Base-by-base conservation (phyloP, 441 rosid species). In the Manihot esculenta region DNA sequence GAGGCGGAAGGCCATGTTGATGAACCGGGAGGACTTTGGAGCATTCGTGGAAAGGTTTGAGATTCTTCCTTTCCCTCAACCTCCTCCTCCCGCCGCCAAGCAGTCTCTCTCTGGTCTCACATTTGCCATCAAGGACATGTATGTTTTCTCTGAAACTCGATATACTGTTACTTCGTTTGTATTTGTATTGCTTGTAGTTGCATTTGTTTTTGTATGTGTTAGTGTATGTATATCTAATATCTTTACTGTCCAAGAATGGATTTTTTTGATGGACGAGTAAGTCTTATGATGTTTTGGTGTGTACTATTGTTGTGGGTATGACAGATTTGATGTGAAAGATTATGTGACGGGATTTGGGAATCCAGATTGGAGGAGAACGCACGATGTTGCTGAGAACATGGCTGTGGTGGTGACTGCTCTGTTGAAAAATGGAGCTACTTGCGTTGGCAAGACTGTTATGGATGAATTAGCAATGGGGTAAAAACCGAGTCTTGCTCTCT, bases 401-500 rank as follows among this genome's bases (percentile, higher is more conserved):
- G 97, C 99, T 3, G 79, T 85, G 14, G 94, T 72, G 10, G 87
- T 94, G 17, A 88, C 94, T 20, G 69, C 85, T 49, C 82, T 94
- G 48, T 82, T 92, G 81, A 88, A 84, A 76, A 86, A 82, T 74
- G 99, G 97, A 65, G 99, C 99, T 78, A 86, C 91, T 80, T 94
- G 99, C 78, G 83, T 89, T 74, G 99, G 92, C 77, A 90, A 86
- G 83, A 92, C 99, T 24, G 84, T 92, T 72, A 82, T 90, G 85
- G 93, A 86, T 63, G 97, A 94, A 83, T 76, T 94, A 77, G 89
- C 87, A 64, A 84, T 86, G 71, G 97, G 99, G 97, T 92, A 84
- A 64, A 49, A 26, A 35, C 0, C 1, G 4, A 0, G 41, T 7
- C 6, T 35, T 7, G 3, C 5, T 35, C 41, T 35, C 41, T 35